These are phyloP conservation scores for Boechera divaricarpa DNA, from an alignment of 345 rosid species.

Conservation along the genomic window DNA sequence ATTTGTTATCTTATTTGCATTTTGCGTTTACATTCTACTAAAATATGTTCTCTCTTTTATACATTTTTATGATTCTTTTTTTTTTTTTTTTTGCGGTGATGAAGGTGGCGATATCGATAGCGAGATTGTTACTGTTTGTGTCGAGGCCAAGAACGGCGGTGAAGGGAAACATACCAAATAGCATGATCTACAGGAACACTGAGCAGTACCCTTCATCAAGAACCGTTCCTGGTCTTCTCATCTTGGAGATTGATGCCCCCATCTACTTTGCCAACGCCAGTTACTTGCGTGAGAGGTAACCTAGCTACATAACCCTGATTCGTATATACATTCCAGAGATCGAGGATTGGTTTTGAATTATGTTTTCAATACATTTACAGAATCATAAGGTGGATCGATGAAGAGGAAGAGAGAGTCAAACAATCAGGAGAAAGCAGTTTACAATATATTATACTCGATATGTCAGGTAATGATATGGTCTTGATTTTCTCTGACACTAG, in stretches of 20 bases:
- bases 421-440: constrained; percentile 63
- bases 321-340: neutral
- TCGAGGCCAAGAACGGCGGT: constrained; percentile 79
- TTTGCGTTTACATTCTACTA: neutral
- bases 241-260: constrained; percentile 86
- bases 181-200: constrained; percentile 70
- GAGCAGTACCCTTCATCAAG: constrained; percentile 78
- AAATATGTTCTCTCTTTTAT: neutral
- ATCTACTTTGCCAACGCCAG: constrained; percentile 86
- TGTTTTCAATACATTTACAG: constrained; percentile 42
- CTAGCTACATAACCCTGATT: neutral
- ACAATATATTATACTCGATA: constrained; percentile 75
- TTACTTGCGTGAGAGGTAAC: constrained; percentile 92
- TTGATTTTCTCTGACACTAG: constrained; percentile 12
- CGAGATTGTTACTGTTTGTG: constrained; percentile 68
- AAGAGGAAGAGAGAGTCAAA: constrained; percentile 74
- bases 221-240: constrained; percentile 71
- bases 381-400: constrained; percentile 86
- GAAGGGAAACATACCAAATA: constrained; percentile 86
- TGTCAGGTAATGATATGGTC: constrained; percentile 59
- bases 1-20: neutral
- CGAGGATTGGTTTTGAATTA: neutral
- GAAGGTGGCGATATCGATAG: constrained; percentile 74
- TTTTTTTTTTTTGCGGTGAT: neutral
- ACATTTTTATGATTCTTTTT: neutral